These are phyloP conservation scores for Candida qinlingensis DNA, from an alignment of 805 yeast species.

Conservation along the genomic window DNA sequence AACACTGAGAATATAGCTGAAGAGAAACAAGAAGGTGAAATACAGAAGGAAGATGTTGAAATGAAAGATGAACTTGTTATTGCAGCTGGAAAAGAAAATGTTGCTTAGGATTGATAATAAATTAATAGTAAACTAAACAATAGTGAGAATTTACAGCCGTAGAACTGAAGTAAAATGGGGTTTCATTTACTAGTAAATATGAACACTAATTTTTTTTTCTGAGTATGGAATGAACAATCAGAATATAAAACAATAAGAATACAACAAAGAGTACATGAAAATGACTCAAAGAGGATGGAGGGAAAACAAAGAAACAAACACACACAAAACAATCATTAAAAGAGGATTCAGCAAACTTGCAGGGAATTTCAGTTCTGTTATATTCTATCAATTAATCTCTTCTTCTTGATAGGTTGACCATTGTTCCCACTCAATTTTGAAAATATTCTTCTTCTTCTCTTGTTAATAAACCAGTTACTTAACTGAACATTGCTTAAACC, in stretches of 20 bases:
- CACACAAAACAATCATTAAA: neutral
- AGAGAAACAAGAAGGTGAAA: conserved; percentile 4
- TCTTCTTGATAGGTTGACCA: conserved; percentile 29
- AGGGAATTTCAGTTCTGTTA: neutral
- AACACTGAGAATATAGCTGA: conserved; percentile 17
- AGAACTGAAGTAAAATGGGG: too few relatives aligned
- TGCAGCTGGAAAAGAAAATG: neutral
- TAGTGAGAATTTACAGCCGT: too few relatives aligned
- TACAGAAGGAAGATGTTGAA: conserved; percentile 1
- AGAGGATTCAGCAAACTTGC: neutral
- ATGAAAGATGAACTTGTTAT: neutral
- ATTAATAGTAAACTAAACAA: too few relatives aligned
- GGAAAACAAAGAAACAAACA: neutral
- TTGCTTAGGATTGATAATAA: neutral
- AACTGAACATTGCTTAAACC: conserved; percentile 79
- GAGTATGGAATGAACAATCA: too few relatives aligned
- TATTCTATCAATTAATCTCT: conserved; percentile 25
- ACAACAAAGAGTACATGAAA: conserved; percentile 11
- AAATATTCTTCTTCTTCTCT: conserved; percentile 66
- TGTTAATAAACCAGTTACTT: conserved; percentile 85
- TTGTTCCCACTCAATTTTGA: conserved; percentile 26
- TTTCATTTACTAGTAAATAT: too few relatives aligned
- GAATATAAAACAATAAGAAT: neutral
- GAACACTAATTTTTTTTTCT: too few relatives aligned
- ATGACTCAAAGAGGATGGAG: conserved; percentile 7